A percentile compares a stretch with the other conserved stretches of the same genome.
phyloP scores from a whole-genome alignment of 2,329 filamentous ascomycete species.

The Fusarium coicis region DNA sequence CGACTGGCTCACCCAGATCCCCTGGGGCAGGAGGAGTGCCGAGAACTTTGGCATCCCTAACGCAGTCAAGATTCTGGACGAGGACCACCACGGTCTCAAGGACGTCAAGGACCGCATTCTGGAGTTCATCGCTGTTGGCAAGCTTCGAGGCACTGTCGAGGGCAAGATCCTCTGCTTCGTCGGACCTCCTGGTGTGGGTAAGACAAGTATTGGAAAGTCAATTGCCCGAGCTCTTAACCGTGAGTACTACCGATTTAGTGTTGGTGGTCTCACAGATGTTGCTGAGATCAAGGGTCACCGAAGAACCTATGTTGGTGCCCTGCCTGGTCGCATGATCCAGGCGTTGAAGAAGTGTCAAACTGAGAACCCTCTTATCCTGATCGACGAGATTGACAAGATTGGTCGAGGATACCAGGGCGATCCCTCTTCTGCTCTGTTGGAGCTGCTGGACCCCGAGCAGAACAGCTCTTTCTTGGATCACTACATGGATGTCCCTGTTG shows the following conservation, averaged over 20 bases:
- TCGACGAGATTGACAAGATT: slow-evolving; percentile 99
- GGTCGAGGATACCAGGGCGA: slow-evolving; percentile 96
- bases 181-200: slow-evolving; percentile 95
- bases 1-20: slow-evolving; percentile 98
- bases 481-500: slow-evolving; percentile 98
- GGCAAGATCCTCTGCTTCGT: slow-evolving; percentile 99
- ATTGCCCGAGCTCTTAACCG: slow-evolving; percentile 94
- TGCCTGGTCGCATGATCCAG: slow-evolving; percentile 97
- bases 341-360: slow-evolving; percentile 99
- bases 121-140: slow-evolving; percentile 98
- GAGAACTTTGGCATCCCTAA: slow-evolving; percentile 98
- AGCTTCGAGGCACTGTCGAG: slow-evolving; percentile 95
- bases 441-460: slow-evolving; percentile 95
- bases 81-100: slow-evolving; percentile 96
- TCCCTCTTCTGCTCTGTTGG: slow-evolving; percentile 91
- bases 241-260: slow-evolving; percentile 98
- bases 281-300: slow-evolving; percentile 99
- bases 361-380: slow-evolving; percentile 94
- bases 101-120: slow-evolving; percentile 98
- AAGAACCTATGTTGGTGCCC: slow-evolving; percentile 93
- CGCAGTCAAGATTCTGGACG: slow-evolving; percentile 88
- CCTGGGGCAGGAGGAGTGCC: slow-evolving; percentile 93
- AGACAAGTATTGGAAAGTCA: slow-evolving; percentile 98
- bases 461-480: slow-evolving; percentile 98
- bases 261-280: slow-evolving; percentile 95